Evolutionary conservation across 768 basidiomycete genomes (phyloP), one percentile per base, ranked within the genome.

Genomic region (Tricholoma sp.): DNA sequence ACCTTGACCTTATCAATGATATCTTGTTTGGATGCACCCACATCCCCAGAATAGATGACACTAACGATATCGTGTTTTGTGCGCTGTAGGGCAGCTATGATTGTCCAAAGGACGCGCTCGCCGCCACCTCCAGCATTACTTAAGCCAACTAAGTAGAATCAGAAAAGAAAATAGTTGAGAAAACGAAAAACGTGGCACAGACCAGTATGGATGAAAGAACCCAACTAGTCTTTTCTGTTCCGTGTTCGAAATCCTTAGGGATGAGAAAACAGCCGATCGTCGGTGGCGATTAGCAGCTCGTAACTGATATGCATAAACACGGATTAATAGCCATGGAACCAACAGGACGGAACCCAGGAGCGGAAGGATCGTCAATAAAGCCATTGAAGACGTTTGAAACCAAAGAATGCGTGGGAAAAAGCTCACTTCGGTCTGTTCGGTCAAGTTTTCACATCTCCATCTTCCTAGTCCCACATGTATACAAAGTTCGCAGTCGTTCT

Each of bases 51-150:
- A 70, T 98, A 99, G 29, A 99, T 84, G 22, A 94, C 80, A 55
- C 78, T 86, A 34, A 96, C 67, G 8, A 88, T 69, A 56, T 88
- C 74, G 3, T 79, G 80, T 57, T 89, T 80, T 16, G 79, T 76
- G 19, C 81, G 78, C 65, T 97, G 94, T 53, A 91, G 74, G 58
- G 84, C 80, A 0, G 86, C 80, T 31, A 98, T 80, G 1, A 94
- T 95, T 0, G 90, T 87, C 94, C 95, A 98, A 0, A 99, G 74
- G 1, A 99, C 97, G 1, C 94, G 84, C 71, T 98, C 96, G 0
- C 97, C 96, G 24, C 96, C 97, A 10, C 96, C 96, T 0, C 96
- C 95, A 35, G 95, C 94, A 78, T 98, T 97, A 67, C 96, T 81
- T 60, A 19, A 31, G 19, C 51, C 56, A 64, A 60, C 57, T 88